These are phyloP conservation scores for Aspergillus ochraceus DNA, from an alignment of 2,329 filamentous ascomycete species.

Conservation along the genomic window DNA sequence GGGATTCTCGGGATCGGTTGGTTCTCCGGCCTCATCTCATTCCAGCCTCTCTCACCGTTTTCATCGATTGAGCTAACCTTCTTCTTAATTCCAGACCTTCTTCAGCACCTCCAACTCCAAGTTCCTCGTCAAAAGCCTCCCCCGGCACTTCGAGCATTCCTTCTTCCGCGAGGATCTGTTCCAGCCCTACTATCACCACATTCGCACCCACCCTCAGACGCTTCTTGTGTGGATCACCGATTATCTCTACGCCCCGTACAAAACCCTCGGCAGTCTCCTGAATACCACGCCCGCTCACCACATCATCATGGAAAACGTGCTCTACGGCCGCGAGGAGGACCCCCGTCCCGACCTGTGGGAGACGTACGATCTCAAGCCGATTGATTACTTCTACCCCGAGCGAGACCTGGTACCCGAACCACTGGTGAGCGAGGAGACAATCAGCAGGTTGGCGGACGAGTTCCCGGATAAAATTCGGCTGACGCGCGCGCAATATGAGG, in stretches of 20 bases:
- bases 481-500: constrained; percentile 54
- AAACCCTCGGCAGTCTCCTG: constrained; percentile 60
- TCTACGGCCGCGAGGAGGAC: constrained; percentile 59
- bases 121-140: constrained; percentile 71
- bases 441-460: constrained; percentile 64
- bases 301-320: constrained; percentile 75
- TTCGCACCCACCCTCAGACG: constrained; percentile 59
- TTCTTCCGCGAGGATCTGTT: constrained; percentile 69
- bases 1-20: constrained; percentile 69
- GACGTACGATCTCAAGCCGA: constrained; percentile 72
- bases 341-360: constrained; percentile 58
- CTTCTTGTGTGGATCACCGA: constrained; percentile 72
- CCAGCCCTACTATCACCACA: constrained; percentile 64
- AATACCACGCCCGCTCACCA: constrained; percentile 67
- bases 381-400: constrained; percentile 74
- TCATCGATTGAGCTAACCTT: not conserved
- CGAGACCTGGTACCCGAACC: constrained; percentile 66
- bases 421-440: constrained; percentile 64
- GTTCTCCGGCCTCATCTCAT: not conserved
- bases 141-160: constrained; percentile 66
- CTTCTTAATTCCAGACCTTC: constrained; percentile 55
- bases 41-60: not conserved
- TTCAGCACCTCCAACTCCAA: constrained; percentile 66
- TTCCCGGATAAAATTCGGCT: constrained; percentile 67
- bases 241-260: constrained; percentile 58